Percentiles rank a stretch among this genome's conserved stretches.
phyloP scores from a whole-genome alignment of 2,329 filamentous ascomycete species.

The Penicillium sp. region DNA sequence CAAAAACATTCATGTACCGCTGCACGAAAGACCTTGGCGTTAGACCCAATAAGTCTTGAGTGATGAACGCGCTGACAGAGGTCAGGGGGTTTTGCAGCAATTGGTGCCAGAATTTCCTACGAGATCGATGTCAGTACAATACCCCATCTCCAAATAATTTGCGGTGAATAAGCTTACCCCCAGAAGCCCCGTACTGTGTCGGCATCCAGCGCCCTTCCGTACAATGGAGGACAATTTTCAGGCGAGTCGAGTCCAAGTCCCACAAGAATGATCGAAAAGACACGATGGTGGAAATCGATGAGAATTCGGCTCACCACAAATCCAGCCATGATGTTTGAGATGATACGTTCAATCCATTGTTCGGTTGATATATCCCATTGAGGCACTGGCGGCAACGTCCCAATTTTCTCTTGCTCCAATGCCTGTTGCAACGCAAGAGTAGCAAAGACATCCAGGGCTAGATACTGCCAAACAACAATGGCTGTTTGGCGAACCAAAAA shows the following conservation, averaged over 20 bases:
- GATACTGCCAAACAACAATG: constrained; percentile 20
- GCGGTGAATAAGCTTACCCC: constrained; percentile 17
- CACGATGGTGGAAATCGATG: constrained; percentile 20
- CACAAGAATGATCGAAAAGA: constrained; percentile 17
- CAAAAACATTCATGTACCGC: constrained; percentile 28
- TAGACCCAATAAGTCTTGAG: constrained; percentile 16
- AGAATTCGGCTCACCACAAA: constrained; percentile 15
- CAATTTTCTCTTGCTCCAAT: neutral
- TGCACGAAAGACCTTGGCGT: constrained; percentile 18
- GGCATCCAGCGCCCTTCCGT: constrained; percentile 20
- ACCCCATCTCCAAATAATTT: too few species aligned
- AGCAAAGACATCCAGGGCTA: constrained; percentile 10
- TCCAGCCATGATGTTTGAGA: constrained; percentile 9
- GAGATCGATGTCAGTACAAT: neutral
- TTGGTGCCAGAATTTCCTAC: constrained; percentile 31
- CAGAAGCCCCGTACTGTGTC: constrained; percentile 25
- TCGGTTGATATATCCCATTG: constrained; percentile 10
- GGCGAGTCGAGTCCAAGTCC: constrained; percentile 9
- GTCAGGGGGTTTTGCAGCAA: constrained; percentile 25
- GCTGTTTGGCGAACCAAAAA: constrained; percentile 19
- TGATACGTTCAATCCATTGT: constrained; percentile 16
- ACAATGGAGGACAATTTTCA: constrained; percentile 23
- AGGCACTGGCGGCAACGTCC: constrained; percentile 5
- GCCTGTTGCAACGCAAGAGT: constrained; percentile 1
- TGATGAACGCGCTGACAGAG: constrained; percentile 19